A percentile compares a stretch with the other conserved stretches of the same genome.
phyloP scores from a whole-genome alignment of 1,139 yeast species.

The Geotrichum bryndzae region DNA sequence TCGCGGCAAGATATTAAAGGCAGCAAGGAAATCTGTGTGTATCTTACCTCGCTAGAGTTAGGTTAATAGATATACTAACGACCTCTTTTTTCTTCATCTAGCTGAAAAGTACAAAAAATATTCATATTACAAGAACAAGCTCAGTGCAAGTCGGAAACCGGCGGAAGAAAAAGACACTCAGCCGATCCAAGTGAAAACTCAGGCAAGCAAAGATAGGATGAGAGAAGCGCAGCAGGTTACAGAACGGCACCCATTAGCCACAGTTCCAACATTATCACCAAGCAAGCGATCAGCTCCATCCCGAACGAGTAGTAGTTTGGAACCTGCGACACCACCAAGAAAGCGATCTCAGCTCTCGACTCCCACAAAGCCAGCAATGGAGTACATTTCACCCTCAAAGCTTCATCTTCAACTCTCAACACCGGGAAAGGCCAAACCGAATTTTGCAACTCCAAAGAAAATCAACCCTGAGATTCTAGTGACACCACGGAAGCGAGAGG shows the following conservation, averaged over 20 bases:
- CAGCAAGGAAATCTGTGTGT: slow-evolving; percentile 38
- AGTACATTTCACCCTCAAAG: background rate
- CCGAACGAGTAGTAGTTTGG: background rate
- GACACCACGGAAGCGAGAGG: background rate
- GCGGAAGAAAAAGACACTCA: background rate
- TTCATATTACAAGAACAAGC: slow-evolving; percentile 12
- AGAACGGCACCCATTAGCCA: background rate
- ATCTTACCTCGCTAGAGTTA: background rate
- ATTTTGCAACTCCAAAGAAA: background rate
- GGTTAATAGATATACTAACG: background rate
- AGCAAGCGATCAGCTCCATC: background rate
- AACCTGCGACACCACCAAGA: background rate
- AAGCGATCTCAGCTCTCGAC: background rate
- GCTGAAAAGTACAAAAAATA: slow-evolving; percentile 42
- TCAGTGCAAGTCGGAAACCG: background rate
- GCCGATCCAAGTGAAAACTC: slow-evolving; percentile 2
- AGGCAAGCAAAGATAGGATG: slow-evolving; percentile 6
- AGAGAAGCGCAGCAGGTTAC: background rate
- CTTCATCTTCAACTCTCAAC: background rate
- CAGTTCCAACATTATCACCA: background rate
- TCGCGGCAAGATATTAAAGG: slow-evolving; percentile 48
- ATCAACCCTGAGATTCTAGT: background rate
- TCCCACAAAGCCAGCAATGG: background rate
- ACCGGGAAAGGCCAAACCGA: background rate
- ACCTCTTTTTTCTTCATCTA: background rate